Base-by-base conservation (phyloP, 1,139 yeast genomes). In the Meyerozyma sp. region DNA sequence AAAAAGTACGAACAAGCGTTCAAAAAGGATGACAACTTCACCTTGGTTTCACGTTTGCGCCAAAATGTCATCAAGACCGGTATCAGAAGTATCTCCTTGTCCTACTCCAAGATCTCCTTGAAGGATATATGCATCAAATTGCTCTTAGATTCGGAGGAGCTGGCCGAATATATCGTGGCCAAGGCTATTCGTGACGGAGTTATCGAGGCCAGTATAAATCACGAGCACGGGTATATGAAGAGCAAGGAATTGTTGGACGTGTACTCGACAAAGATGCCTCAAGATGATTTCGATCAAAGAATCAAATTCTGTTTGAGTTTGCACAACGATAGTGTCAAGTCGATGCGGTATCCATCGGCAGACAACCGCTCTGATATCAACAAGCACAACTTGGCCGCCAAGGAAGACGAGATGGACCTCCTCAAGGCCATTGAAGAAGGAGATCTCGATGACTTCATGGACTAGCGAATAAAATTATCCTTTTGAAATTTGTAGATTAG, bases 21-120 rank as follows among this genome's bases (percentile, higher is more conserved):
- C 56, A 75, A 81, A 56, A 77, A 72, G 46, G 98, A 94, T 64
- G 91, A 87, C 45, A 88, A 84, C 55, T 88, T 82, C 61, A 87
- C 90, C 28, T 76, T 94, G 55, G 94, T 94, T 42, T 76, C 89
- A 41, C 81, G 98, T 60, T 77, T 94, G 57, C 86, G 98, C 63
- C 96, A 95, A 61, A 94, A 93, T 62, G 99, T 94, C 50, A 93
- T 94, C 65, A 94, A 93, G 68, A 91, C 99, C 1, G 99, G 98
- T 57, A 90, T 94, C 49, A 80, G 98, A 65, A 87, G 89, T 57
- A 89, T 94, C 58, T 88, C 96, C 13, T 74, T 94, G 57, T 82
- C 97, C 4, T 94, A 94, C 69, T 87, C 95, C 45, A 85, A 82
- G 61, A 93, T 94, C 48, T 87, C 97, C 3, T 76, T 94, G 57